Base-by-base conservation (phyloP, 768 basidiomycete genomes). In the Pholiota microspora region DNA sequence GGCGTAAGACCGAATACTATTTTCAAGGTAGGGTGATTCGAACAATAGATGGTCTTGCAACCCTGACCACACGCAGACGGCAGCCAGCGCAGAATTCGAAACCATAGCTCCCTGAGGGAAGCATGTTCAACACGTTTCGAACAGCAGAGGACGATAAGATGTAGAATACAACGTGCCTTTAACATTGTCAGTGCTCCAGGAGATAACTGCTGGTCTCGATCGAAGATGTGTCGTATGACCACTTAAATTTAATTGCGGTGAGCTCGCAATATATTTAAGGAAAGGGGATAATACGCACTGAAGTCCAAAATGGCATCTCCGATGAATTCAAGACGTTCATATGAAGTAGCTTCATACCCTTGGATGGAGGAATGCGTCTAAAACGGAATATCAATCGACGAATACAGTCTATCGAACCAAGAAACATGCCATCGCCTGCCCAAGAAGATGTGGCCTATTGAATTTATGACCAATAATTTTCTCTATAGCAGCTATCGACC, bases 301-400 rank as follows among this genome's bases (percentile, higher is more conserved):
- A 91, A 88, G 67, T 94, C 92, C 23, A 94, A 78, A 48, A 94
- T 81, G 1, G 89, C 89, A 70, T 94, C 92, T 10, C 92, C 92
- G 35, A 93, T 75, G 65, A 93, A 94, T 66, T 93, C 91, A 31
- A 94, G 77, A 54, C 88, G 77, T 62, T 92, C 88, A 63, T 89
- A 88, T 15, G 80, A 80, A 12, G 76, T 80, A 32, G 76, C 72
- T 53, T 85, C 81, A 53, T 73, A 76, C 3, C 78, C 78, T 57
- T 80, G 77, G 29, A 80, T 71, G 0, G 87, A 86, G 2, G 80
- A 71, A 65, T 91, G 90, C 0, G 86, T 87, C 90, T 93, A 60
- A 5, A 48, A 77, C 81, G 58, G 16, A 18, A 35, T 45, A 34
- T 23, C 2, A 21, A 51, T 28, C 23, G n/a, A 13, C 21, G 54